Percentiles rank a stretch among this genome's conserved stretches.
Evolutionary conservation across 768 basidiomycete species (phyloP).

Genomic region (Nevesoporus exiguus): DNA sequence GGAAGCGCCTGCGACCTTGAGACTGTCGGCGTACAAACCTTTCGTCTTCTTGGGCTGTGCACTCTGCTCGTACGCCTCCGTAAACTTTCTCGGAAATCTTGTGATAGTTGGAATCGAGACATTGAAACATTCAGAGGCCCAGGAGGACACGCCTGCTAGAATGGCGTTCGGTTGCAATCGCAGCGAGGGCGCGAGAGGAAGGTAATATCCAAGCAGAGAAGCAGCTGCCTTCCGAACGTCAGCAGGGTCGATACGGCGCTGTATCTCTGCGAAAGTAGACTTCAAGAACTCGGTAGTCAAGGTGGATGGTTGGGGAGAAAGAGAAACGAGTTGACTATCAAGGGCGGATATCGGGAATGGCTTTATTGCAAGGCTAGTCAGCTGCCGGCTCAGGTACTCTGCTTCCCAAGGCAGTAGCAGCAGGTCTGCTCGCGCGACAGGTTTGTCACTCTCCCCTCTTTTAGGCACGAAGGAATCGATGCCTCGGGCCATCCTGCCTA

Average conservation of each 20-base stretch:
- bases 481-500: constrained; percentile 81
- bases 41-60: constrained; percentile 10
- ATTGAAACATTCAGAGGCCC: constrained; percentile 40
- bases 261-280: constrained; percentile 29
- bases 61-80: constrained; percentile 19
- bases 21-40: constrained; percentile 23
- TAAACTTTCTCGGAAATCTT: constrained; percentile 22
- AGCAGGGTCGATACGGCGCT: constrained; percentile 41
- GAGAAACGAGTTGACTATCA: constrained; percentile 9
- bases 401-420: constrained; percentile 79
- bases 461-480: constrained; percentile 41
- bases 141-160: constrained; percentile 56
- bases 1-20: constrained; percentile 14
- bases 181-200: constrained; percentile 47
- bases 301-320: constrained; percentile 10
- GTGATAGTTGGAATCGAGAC: constrained; percentile 17
- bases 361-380: constrained; percentile 69
- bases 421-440: constrained; percentile 60
- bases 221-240: constrained; percentile 60
- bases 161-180: constrained; percentile 42
- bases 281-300: constrained; percentile 26
- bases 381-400: constrained; percentile 58
- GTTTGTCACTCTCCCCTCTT: background rate
- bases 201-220: constrained; percentile 71
- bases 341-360: constrained; percentile 37